These are phyloP conservation scores for Candida silvicultrix DNA, from an alignment of 805 yeast species.

Conservation along the genomic window DNA sequence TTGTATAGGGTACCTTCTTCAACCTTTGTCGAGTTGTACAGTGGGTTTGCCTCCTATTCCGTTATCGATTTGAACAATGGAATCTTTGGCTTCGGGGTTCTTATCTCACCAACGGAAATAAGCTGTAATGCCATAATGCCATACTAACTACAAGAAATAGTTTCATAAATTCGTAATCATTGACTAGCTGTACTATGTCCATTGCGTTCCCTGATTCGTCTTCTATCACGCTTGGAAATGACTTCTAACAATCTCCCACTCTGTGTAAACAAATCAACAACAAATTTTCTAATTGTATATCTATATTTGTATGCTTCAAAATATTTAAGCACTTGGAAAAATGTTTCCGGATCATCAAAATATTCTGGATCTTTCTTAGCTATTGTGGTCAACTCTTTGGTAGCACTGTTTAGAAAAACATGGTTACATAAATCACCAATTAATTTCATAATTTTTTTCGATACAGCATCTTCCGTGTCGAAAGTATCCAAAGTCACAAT, in stretches of 20 bases:
- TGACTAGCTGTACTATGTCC: background rate
- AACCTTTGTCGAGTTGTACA: no score
- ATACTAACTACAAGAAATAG: no score
- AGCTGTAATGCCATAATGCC: no score
- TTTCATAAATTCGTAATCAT: no score
- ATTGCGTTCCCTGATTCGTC: slow-evolving; percentile 14
- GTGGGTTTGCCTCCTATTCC: no score
- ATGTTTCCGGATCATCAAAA: slow-evolving; percentile 51
- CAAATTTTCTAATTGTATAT: slow-evolving; percentile 54
- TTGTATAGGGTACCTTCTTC: no score
- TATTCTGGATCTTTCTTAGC: slow-evolving; percentile 42
- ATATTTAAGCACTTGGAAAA: slow-evolving; percentile 42
- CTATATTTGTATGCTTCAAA: slow-evolving; percentile 56
- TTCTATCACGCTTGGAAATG: slow-evolving; percentile 40
- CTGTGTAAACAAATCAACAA: slow-evolving; percentile 54
- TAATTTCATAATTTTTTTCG: slow-evolving; percentile 25
- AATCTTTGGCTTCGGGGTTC: no score
- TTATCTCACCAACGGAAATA: no score
- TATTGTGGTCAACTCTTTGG: slow-evolving; percentile 48
- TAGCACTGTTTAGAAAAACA: slow-evolving; percentile 45
- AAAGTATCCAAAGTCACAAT: slow-evolving; percentile 5
- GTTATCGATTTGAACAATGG: no score
- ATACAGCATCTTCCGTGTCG: slow-evolving; percentile 20
- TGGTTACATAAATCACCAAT: slow-evolving; percentile 55
- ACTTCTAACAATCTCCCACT: slow-evolving; percentile 46